Conservation (phyloP, 2,329 filamentous ascomycete species). For the Diaporthe aspalathi region DNA sequence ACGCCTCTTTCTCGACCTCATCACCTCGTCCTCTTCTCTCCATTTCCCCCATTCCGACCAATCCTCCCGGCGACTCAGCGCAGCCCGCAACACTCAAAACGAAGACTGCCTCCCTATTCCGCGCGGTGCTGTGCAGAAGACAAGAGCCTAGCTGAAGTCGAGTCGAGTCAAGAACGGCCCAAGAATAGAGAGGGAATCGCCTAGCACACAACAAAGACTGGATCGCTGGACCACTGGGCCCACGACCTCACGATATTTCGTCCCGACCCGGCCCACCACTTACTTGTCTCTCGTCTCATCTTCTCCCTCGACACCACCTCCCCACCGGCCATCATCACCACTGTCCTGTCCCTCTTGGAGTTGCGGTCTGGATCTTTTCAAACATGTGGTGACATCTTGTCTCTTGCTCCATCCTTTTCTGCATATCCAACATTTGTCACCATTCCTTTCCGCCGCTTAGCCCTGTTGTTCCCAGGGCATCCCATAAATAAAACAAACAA, state of each 20-base stretch:
- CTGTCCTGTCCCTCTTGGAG: conserved; percentile 25
- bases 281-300: conserved; percentile 37
- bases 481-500: conserved; percentile 34
- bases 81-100: conserved; percentile 27
- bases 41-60: conserved; percentile 30
- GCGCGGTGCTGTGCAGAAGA: conserved; percentile 28
- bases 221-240: conserved; percentile 24
- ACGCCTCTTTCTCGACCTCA: conserved; percentile 33
- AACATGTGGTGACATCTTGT: conserved; percentile 39
- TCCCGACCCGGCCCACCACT: conserved; percentile 37
- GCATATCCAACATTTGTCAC: conserved; percentile 25
- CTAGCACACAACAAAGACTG: conserved; percentile 15
- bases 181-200: conserved; percentile 33
- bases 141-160: conserved; percentile 22
- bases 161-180: conserved; percentile 22
- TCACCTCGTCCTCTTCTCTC: conserved; percentile 32
- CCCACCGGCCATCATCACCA: conserved; percentile 29
- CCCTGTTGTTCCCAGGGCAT: conserved; percentile 35
- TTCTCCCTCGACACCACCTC: conserved; percentile 30
- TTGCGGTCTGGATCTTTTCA: conserved; percentile 37
- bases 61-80: conserved; percentile 35
- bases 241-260: conserved; percentile 32
- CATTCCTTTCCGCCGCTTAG: conserved; percentile 33
- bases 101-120: neutral
- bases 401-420: conserved; percentile 35